Evolutionary conservation across 2,329 filamentous ascomycete genomes (phyloP).

Genomic region (Tolypocladium amazonense): DNA sequence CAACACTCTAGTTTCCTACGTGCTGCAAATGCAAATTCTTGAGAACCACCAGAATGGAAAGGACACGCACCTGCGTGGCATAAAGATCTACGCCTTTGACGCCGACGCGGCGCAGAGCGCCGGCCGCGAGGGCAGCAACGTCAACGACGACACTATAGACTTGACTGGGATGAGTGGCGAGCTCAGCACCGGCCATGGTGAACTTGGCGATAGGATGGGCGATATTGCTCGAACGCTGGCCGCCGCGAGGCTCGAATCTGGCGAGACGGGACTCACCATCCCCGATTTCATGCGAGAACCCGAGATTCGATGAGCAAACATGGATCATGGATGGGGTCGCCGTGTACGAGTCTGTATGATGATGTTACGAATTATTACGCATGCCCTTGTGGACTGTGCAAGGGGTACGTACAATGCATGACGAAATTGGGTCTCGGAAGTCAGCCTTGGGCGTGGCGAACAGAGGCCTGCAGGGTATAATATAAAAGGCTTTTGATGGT

Average conservation of each 20-base stretch:
- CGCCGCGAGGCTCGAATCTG: constrained; percentile 18
- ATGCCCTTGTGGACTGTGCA: not conserved
- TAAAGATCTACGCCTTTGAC: constrained; percentile 69
- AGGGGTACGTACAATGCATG: not conserved
- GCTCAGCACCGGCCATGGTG: constrained; percentile 1
- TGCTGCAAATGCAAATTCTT: constrained; percentile 80
- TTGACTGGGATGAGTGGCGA: constrained; percentile 10
- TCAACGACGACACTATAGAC: constrained; percentile 16
- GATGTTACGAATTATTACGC: not conserved
- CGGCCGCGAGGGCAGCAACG: constrained; percentile 21
- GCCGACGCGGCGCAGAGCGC: constrained; percentile 33
- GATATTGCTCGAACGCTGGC: constrained; percentile 17
- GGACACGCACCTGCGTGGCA: constrained; percentile 89
- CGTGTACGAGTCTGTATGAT: not conserved
- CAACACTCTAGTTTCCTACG: constrained; percentile 73
- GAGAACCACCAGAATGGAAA: constrained; percentile 99
- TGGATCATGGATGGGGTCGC: not conserved
- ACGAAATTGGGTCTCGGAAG: not conserved
- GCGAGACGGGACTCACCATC: constrained; percentile 22
- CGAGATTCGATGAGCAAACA: constrained; percentile 23
- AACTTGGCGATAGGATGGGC: constrained; percentile 11
- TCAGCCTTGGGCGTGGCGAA: not conserved
- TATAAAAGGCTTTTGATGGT: not conserved
- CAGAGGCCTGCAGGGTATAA: not conserved
- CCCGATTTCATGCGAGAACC: constrained; percentile 33